Base-by-base conservation (phyloP, 768 basidiomycete genomes). In the Boletus vermiculosoides region DNA sequence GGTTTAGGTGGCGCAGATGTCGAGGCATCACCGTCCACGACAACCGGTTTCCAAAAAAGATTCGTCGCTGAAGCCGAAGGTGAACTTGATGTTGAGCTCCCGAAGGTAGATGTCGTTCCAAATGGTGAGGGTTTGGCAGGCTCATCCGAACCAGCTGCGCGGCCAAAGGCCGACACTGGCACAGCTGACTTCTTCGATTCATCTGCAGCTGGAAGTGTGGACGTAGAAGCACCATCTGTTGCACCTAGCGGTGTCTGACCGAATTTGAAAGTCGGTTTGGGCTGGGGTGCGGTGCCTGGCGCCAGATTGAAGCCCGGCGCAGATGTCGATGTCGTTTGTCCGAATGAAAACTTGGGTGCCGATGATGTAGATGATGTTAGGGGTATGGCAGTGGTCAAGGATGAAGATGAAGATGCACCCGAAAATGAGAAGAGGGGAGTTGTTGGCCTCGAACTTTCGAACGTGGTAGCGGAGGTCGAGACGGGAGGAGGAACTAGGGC, bases 341-440 rank as follows among this genome's bases (percentile, higher is more conserved):
- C 70, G 23, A 72, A 72, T 15, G 64, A 62, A 49, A 71, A 71
- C 33, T 63, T 64, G 22, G 67, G 60, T 40, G 39, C 42, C 3
- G 66, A 48, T 28, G 61, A 47, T n/a, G 55, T 20, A 11, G 66
- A 50, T 16, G 62, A 22, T 34, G 54, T 25, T 13, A 57, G 30
- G 23, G 30, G 49, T 55, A 51, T 25, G 44, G 47, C 15, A 55
- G 45, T 20, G 6, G 59, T 45, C 28, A 49, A n/a, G 6, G 54
- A 36, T n/a, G 64, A 44, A 8, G 56, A 42, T n/a, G 64, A 44
- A 10, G 63, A 15, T 57, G 56, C 23, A 30, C 52, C 42, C 15
- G 63, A 49, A 51, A 73, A 63, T 33, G 67, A 61, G 50, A 69
- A 73, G 53, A 50, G 40, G 20, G 66, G 55, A 5, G n/a, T 13